Conservation (phyloP, 306 rosid genomes). For the Fagus crenata region DNA sequence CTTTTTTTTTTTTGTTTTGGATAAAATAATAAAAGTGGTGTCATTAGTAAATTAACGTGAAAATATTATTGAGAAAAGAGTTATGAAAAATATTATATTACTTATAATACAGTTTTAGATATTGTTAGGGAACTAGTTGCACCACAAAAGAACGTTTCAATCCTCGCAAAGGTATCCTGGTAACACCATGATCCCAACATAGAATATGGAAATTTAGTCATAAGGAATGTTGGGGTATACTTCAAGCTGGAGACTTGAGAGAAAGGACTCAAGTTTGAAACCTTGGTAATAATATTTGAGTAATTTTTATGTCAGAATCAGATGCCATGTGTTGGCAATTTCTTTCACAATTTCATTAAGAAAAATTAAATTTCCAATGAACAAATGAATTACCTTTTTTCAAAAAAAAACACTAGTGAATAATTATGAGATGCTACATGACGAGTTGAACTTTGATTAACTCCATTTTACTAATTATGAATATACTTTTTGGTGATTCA, state of each 20-base stretch:
- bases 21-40: too few species aligned
- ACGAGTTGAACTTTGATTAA: neutral
- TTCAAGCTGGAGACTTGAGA: neutral
- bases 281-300: neutral
- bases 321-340: neutral
- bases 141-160: neutral
- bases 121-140: too few species aligned
- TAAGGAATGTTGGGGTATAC: neutral
- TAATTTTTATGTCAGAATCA: neutral
- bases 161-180: neutral
- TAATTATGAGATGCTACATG: neutral
- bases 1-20: too few species aligned
- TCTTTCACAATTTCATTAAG: neutral
- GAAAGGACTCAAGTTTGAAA: neutral
- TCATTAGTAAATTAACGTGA: too few species aligned
- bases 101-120: too few species aligned
- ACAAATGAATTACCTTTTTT: neutral
- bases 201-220: neutral
- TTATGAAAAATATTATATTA: too few species aligned
- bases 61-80: too few species aligned
- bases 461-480: neutral
- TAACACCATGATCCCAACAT: slow-evolving; percentile 1
- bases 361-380: too few species aligned
- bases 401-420: neutral
- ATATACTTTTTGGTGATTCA: neutral